phyloP scores from a whole-genome alignment of 805 yeast genomes.

The Zygotorulaspora florentina region DNA sequence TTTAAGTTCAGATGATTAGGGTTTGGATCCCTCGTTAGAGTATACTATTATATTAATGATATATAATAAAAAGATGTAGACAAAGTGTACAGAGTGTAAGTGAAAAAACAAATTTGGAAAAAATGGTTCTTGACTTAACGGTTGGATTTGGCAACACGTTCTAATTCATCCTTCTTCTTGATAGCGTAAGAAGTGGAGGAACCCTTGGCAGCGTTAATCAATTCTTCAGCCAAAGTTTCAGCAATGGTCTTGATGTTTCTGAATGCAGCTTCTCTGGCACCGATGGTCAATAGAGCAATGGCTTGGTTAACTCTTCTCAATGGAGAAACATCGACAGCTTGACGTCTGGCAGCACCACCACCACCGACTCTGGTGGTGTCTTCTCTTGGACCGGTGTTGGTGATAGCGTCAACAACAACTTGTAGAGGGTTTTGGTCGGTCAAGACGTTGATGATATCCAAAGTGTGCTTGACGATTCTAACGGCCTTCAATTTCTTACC shows the following conservation, averaged over 20 bases:
- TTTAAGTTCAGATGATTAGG: not conserved
- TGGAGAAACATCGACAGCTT: slow-evolving; percentile 99
- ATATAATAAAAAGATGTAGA: slow-evolving; percentile 22
- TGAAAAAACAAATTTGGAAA: slow-evolving; percentile 10
- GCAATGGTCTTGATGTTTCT: slow-evolving; percentile 99
- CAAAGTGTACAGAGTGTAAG: slow-evolving; percentile 21
- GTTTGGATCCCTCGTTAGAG: slow-evolving; percentile 9
- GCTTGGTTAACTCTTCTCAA: slow-evolving; percentile 99
- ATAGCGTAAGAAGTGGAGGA: slow-evolving; percentile 99
- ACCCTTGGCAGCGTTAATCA: slow-evolving; percentile 99
- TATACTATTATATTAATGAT: slow-evolving; percentile 15
- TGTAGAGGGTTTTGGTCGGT: slow-evolving; percentile 99
- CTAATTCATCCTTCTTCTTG: slow-evolving; percentile 99
- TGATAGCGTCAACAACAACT: slow-evolving; percentile 97
- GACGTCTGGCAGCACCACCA: slow-evolving; percentile 99
- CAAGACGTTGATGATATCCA: slow-evolving; percentile 94
- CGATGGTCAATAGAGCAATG: slow-evolving; percentile 93
- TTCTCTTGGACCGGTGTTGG: slow-evolving; percentile 99
- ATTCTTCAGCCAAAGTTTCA: slow-evolving; percentile 99
- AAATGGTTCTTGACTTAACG: slow-evolving; percentile 58
- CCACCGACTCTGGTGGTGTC: slow-evolving; percentile 99
- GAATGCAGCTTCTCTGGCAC: slow-evolving; percentile 99
- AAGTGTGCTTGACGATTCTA: slow-evolving; percentile 98
- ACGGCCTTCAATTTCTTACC: slow-evolving; percentile 99
- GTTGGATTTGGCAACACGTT: slow-evolving; percentile 99